A percentile compares a stretch with the other conserved stretches of the same genome.
These are phyloP conservation scores for Hortiboletus campestris DNA, from an alignment of 768 basidiomycete genomes.

Conservation along the genomic window DNA sequence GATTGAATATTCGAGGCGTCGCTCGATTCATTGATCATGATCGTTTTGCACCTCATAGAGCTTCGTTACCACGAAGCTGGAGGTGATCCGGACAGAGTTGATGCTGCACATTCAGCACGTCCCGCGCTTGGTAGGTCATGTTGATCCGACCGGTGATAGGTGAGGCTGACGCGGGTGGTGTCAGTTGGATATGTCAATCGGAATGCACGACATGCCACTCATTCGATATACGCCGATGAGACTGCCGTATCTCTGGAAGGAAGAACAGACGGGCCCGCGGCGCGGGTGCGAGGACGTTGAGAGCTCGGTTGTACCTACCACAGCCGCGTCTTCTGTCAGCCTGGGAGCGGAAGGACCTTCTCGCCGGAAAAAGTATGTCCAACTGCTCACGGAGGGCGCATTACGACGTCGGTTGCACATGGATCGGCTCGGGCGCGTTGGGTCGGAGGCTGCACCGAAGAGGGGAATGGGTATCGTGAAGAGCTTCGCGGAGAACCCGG, in stretches of 20 bases:
- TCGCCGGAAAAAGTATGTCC: constrained; percentile 17
- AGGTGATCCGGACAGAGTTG: constrained; percentile 22
- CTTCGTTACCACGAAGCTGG: constrained; percentile 16
- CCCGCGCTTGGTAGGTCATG: constrained; percentile 16
- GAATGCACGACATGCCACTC: constrained; percentile 16
- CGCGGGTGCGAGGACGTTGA: background rate
- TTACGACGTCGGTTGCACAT: constrained; percentile 17
- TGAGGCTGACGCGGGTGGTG: background rate
- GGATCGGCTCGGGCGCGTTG: constrained; percentile 1
- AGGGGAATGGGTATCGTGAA: background rate
- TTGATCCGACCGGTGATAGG: background rate
- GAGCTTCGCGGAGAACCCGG: background rate
- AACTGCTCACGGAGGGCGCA: constrained; percentile 20
- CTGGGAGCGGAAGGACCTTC: background rate
- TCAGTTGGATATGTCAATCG: constrained; percentile 14
- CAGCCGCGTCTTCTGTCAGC: background rate
- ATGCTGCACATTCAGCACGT: constrained; percentile 7
- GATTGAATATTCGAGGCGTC: background rate
- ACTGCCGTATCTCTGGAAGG: constrained; percentile 18
- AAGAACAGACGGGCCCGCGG: background rate
- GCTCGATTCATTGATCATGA: background rate
- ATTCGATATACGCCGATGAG: constrained; percentile 15
- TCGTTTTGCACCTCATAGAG: constrained; percentile 1
- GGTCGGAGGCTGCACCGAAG: background rate
- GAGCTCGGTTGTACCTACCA: background rate